phyloP scores from a whole-genome alignment of 441 rosid species.

The Theobroma grandiflorum region DNA sequence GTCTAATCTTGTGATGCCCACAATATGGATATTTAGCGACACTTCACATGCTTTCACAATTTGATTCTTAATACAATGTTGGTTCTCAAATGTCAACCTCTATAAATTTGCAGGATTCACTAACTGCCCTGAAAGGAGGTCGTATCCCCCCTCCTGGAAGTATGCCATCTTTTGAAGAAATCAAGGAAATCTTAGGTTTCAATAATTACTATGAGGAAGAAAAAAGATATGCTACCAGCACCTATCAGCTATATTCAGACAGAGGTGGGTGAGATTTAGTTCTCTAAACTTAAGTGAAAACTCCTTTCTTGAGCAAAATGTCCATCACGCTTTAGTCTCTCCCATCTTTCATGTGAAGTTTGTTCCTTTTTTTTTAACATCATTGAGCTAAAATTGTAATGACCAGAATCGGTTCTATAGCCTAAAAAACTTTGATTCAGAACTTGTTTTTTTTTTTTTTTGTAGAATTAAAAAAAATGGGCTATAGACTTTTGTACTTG shows the following conservation, averaged over 20 bases:
- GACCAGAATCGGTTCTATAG: background rate
- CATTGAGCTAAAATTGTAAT: background rate
- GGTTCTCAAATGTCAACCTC: background rate
- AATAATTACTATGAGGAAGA: conserved; percentile 82
- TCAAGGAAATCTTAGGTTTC: conserved; percentile 78
- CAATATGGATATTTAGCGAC: background rate
- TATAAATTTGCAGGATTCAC: conserved; percentile 63
- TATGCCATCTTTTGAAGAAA: conserved; percentile 86
- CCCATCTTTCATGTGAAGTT: background rate
- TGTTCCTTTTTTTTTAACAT: background rate
- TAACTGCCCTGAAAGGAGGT: conserved; percentile 84
- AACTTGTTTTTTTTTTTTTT: background rate
- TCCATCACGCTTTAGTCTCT: background rate
- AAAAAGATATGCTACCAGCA: conserved; percentile 59
- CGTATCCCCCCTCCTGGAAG: conserved; percentile 93
- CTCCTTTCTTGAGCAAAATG: background rate
- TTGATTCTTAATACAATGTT: background rate
- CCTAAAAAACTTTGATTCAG: background rate
- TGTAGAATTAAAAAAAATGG: background rate
- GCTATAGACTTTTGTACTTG: background rate
- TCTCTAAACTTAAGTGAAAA: conserved; percentile 13
- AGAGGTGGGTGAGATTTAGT: conserved; percentile 56
- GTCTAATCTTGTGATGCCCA: background rate
- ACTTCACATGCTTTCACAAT: background rate
- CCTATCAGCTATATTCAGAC: conserved; percentile 47